Evolutionary conservation across 805 yeast genomes (phyloP).

Genomic region (Sugiyamaella mastotermitis): DNA sequence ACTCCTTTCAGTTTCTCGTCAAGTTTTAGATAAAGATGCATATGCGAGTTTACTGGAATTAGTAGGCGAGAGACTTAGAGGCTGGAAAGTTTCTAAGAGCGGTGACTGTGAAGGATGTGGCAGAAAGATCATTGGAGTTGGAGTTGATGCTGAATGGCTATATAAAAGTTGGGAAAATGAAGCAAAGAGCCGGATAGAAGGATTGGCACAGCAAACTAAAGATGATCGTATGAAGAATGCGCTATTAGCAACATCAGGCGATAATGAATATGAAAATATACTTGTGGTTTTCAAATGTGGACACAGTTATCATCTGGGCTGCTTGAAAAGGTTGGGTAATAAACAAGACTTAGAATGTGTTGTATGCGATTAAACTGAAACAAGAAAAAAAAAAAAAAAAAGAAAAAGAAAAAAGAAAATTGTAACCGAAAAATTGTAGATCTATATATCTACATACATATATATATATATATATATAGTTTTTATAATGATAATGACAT

Average conservation of each 20-base stretch:
- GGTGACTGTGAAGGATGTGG: slow-evolving; percentile 75
- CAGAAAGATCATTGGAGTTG: slow-evolving; percentile 63
- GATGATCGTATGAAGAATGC: neutral
- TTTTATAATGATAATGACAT: neutral
- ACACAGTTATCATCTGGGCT: slow-evolving; percentile 58
- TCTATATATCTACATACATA: too few relatives aligned
- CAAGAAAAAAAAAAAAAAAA: too few relatives aligned
- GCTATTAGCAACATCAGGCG: neutral
- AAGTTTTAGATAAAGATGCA: slow-evolving; percentile 52
- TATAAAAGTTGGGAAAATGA: slow-evolving; percentile 32
- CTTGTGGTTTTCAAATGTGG: slow-evolving; percentile 56
- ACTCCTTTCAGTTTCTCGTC: slow-evolving; percentile 45
- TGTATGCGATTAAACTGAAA: slow-evolving; percentile 30
- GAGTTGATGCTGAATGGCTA: slow-evolving; percentile 43
- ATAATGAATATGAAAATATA: slow-evolving; percentile 21
- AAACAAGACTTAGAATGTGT: slow-evolving; percentile 32
- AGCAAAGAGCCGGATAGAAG: slow-evolving; percentile 5
- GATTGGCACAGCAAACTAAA: slow-evolving; percentile 1
- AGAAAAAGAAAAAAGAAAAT: neutral
- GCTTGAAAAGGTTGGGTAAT: slow-evolving; percentile 45
- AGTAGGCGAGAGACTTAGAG: slow-evolving; percentile 40
- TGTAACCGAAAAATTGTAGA: neutral
- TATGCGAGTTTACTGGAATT: slow-evolving; percentile 41
- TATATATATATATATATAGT: neutral
- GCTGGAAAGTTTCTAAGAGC: slow-evolving; percentile 54